Base-by-base conservation (phyloP, 1,284 basidiomycete genomes). In the Rhodotorula mucilaginosa region DNA sequence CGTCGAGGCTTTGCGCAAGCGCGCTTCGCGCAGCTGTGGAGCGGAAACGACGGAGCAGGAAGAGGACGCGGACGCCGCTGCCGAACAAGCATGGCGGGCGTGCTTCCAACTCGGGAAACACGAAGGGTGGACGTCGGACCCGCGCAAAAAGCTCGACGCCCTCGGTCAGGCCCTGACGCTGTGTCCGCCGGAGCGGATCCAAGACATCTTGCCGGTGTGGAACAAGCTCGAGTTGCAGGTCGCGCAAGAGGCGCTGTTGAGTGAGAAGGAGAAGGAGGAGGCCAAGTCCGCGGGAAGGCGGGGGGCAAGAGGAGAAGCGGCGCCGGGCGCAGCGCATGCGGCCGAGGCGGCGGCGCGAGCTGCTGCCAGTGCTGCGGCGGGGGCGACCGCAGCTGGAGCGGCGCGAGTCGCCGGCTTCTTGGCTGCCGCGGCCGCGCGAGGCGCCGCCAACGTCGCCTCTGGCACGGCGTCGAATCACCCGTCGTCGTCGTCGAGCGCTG, bases 41-140 rank as follows among this genome's bases (percentile, higher is more conserved):
- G 23, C 64, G 63, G 54, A 31, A 39, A 56, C 44, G 23, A 77
- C 86, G 39, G 63, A 60, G 21, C 61, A 51, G 26, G 12, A 48
- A n/a, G 12, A 54, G 21, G 64, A 67, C 39, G 64, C 70, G 19
- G 81, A 84, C 48, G 87, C 90, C 68, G 90, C 90, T 5, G 86
- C 85, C 59, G 89, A 92, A 77, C 88, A 92, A 34, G 91, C 89
- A 77, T 95, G 92, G 92, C 86, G 90, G 29, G 88, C 89, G 4
- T 93, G 90, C 79, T 92, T 88, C 82, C 89, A 91, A 80, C 86
- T 97, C 3, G 93, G 92, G 21, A 86, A 89, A 65, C 89, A 92
- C 76, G 83, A 87, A 21, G 90, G 90, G 77, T 93, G 89, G 77
- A 79, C 84, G 2, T 88, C 93, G 75, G 81, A 86, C 6, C 81